Evolutionary conservation across 768 basidiomycete species (phyloP).

Genomic region (Strobilomyces confusus): DNA sequence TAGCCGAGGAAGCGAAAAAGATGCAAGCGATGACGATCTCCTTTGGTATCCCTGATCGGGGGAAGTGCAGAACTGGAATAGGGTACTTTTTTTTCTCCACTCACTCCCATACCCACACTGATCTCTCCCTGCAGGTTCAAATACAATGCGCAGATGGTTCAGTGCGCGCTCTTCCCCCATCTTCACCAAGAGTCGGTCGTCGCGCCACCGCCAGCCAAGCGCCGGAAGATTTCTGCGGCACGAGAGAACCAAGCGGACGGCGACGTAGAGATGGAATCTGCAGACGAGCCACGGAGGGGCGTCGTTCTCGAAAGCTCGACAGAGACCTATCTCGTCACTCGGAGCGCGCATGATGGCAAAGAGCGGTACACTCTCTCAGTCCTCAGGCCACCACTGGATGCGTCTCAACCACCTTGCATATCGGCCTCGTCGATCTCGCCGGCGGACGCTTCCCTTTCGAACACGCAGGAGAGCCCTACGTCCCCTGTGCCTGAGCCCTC

Average conservation of each 20-base stretch:
- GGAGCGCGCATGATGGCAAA: constrained; percentile 5
- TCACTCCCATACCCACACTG: background rate
- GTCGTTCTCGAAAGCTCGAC: constrained; percentile 24
- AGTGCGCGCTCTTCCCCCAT: constrained; percentile 43
- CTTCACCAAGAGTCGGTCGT: constrained; percentile 13
- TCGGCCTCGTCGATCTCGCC: background rate
- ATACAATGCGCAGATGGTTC: constrained; percentile 44
- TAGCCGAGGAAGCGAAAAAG: constrained; percentile 37
- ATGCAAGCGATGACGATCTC: constrained; percentile 46
- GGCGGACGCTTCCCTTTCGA: background rate
- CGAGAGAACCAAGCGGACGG: constrained; percentile 7
- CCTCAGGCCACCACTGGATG: constrained; percentile 1
- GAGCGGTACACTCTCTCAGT: constrained; percentile 19
- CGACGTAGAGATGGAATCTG: constrained; percentile 8
- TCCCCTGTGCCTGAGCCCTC: background rate
- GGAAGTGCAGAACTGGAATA: constrained; percentile 34
- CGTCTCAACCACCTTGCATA: background rate
- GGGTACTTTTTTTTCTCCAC: constrained; percentile 36
- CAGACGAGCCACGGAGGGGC: constrained; percentile 11
- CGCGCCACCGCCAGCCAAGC: constrained; percentile 21
- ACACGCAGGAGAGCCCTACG: constrained; percentile 1
- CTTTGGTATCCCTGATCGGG: constrained; percentile 37
- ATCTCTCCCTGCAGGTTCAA: constrained; percentile 41
- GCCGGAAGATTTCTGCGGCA: constrained; percentile 21
- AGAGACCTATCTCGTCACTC: constrained; percentile 23